Conservation (phyloP, 2,329 filamentous ascomycete species). For the Exophiala viscosa region DNA sequence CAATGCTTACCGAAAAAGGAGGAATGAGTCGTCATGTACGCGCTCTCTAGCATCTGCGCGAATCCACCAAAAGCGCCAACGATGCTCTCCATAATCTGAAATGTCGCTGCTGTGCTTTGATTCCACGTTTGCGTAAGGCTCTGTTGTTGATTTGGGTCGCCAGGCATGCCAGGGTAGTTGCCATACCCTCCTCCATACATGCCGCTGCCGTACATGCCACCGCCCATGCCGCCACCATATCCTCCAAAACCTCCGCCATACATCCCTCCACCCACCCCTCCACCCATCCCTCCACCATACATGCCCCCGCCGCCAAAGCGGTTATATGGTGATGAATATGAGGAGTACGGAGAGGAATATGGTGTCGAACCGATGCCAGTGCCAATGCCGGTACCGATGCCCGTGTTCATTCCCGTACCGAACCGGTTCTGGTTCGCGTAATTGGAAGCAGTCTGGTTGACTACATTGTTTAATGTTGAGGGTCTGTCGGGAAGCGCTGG, state of each 20-base stretch:
- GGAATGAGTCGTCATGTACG: conserved; percentile 98
- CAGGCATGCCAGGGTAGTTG: conserved; percentile 47
- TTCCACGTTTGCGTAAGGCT: conserved; percentile 94
- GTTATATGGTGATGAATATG: conserved; percentile 55
- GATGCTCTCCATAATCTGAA: conserved; percentile 96
- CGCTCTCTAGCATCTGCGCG: conserved; percentile 98
- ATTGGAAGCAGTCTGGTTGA: conserved; percentile 82
- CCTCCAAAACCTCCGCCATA: conserved; percentile 40
- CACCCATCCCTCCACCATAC: conserved; percentile 27
- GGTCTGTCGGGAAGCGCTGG: conserved; percentile 80
- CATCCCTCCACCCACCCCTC: conserved; percentile 32
- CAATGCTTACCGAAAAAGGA: conserved; percentile 83
- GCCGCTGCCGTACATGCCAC: conserved; percentile 41
- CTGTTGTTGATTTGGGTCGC: conserved; percentile 61
- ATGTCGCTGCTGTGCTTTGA: conserved; percentile 92
- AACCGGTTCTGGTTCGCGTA: conserved; percentile 65
- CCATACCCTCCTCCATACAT: conserved; percentile 47
- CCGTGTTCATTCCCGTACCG: conserved; percentile 55
- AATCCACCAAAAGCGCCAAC: conserved; percentile 96
- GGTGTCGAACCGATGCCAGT: conserved; percentile 45
- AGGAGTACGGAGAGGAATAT: conserved; percentile 41
- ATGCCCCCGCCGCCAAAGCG: conserved; percentile 46
- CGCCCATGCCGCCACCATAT: conserved; percentile 36
- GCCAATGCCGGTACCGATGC: conserved; percentile 40
- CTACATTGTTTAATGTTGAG: conserved; percentile 69